Evolutionary conservation across 352 stramenopile species (phyloP).

Genomic region (Paralagenidium karlingii): DNA sequence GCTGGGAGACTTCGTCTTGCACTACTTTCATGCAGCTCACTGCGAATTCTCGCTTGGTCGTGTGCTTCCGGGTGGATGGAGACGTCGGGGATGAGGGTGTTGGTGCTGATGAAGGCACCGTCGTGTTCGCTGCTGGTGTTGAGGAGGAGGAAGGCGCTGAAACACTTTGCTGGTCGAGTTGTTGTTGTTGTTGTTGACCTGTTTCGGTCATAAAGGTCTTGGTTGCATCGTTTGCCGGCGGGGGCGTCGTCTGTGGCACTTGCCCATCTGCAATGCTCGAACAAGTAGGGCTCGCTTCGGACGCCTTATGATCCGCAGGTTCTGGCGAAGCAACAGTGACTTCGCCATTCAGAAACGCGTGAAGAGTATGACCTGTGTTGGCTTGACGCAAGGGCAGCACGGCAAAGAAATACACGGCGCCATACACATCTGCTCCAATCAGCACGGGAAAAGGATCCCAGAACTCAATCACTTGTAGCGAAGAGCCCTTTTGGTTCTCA

Average conservation of each 20-base stretch:
- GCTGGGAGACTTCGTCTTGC: conserved; percentile 23
- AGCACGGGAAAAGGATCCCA: conserved; percentile 61
- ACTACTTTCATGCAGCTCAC: conserved; percentile 43
- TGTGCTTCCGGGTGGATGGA: no score
- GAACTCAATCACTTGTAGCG: conserved; percentile 40
- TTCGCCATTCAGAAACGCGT: conserved; percentile 43
- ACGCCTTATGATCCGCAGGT: neutral
- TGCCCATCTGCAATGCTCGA: conserved; percentile 1
- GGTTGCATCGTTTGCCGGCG: neutral
- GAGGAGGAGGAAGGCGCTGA: neutral
- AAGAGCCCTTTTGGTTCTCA: conserved; percentile 6
- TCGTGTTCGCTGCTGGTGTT: neutral
- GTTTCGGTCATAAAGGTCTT: neutral
- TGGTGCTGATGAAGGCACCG: neutral
- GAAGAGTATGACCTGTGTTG: conserved; percentile 29
- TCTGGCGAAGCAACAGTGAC: neutral
- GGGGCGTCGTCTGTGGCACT: conserved; percentile 4
- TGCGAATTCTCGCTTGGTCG: no score
- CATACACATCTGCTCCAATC: conserved; percentile 27
- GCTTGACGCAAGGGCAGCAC: conserved; percentile 23
- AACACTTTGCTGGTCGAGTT: neutral
- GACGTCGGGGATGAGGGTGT: no score
- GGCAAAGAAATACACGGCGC: conserved; percentile 43
- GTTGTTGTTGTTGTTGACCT: neutral
- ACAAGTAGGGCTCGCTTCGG: neutral